Evolutionary conservation across 305 asterid species (phyloP), one percentile per base, ranked within the genome.

Genomic region (Fraxinus nigra): DNA sequence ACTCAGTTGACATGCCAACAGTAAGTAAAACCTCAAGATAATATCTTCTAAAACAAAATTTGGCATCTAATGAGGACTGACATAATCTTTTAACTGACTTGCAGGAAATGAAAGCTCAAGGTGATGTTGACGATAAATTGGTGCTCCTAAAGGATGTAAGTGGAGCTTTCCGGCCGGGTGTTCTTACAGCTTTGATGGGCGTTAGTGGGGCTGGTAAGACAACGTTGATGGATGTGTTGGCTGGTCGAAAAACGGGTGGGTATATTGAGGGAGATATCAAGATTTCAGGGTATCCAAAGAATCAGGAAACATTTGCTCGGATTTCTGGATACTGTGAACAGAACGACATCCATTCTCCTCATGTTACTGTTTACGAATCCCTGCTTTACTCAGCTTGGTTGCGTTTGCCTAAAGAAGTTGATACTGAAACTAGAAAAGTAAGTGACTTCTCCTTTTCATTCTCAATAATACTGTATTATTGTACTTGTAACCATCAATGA

Each of bases 191-290:
- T 59, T 84, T 94, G 81, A 93, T 94, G 97, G 98, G 97, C 10
- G 98, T 94, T 32, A 94, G 97, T 81, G 98, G 98, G 56, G 98
- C 98, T 1, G 98, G 98, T 34, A 94, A 94, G 85, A 94, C 98
- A 72, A 94, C 97, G 0, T 65, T 94, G 63, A 93, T 94, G 98
- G 98, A 94, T 54, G 97, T 94, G 61, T 82, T 94, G 76, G 97
- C 97, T 16, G 98, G 98, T 48, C 80, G 97, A 80, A 94, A 94
- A 88, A 94, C 98, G 1, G 97, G 97, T 20, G 97, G 98, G 30
- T 91, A 93, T 59, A 88, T 93, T 35, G 93, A 91, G 34, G 98
- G 97, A 30, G 80, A 81, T 80, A 89, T 93, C 76, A 88, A 81
- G 18, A 85, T 93, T 81, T 92, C 98, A 0, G 98, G 98, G 24